Evolutionary conservation across 2,329 filamentous ascomycete genomes (phyloP).

Genomic region (Cryphonectria nitschkei): DNA sequence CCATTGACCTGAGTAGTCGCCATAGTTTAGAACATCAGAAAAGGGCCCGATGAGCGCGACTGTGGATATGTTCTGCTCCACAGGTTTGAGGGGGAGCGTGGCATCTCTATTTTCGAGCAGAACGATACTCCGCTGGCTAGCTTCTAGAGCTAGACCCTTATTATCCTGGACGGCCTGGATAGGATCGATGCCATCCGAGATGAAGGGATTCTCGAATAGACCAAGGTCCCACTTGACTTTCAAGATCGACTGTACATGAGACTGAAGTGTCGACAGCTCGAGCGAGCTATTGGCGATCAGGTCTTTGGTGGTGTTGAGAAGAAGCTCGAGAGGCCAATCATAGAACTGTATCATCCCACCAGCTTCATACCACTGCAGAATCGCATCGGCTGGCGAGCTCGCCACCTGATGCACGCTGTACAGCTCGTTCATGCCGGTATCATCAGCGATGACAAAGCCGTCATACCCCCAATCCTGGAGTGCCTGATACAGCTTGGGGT

Average conservation of each 20-base stretch:
- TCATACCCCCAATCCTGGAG: constrained; percentile 46
- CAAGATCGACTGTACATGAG: constrained; percentile 43
- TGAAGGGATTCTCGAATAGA: constrained; percentile 44
- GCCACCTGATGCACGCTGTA: constrained; percentile 43
- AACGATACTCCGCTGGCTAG: constrained; percentile 47
- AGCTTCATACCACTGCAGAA: constrained; percentile 49
- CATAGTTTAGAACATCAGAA: constrained; percentile 46
- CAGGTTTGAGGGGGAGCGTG: constrained; percentile 42
- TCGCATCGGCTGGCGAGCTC: constrained; percentile 42
- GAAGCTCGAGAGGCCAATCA: constrained; percentile 45
- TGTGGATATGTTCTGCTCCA: constrained; percentile 37
- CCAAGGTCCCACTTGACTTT: constrained; percentile 49
- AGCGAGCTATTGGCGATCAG: constrained; percentile 43
- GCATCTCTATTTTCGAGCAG: constrained; percentile 47
- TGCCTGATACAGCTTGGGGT: constrained; percentile 44
- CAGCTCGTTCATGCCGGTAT: constrained; percentile 43
- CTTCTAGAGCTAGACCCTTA: constrained; percentile 43
- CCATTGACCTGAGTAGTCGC: constrained; percentile 48
- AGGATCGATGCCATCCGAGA: constrained; percentile 41
- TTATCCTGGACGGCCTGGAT: constrained; percentile 41
- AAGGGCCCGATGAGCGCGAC: constrained; percentile 48
- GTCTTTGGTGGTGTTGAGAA: constrained; percentile 42
- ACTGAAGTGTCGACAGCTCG: constrained; percentile 40
- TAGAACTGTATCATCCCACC: constrained; percentile 52
- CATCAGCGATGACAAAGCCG: constrained; percentile 47